Evolutionary conservation across 1,139 yeast species (phyloP).

Genomic region (Yamadazyma trypodendri): DNA sequence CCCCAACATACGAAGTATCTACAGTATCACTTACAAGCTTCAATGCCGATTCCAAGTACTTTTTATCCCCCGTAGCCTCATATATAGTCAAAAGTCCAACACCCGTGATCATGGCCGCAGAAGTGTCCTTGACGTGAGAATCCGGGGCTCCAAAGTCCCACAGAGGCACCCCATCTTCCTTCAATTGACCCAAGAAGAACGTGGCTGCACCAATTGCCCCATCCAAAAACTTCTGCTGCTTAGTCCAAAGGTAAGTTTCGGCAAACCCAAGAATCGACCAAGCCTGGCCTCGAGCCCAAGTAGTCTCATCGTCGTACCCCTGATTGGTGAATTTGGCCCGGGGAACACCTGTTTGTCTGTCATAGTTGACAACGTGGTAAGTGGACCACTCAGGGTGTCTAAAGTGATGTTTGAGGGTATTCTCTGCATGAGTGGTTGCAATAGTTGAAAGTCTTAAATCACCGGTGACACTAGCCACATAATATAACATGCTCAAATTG

Average conservation of each 20-base stretch:
- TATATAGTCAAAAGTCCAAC: conserved; percentile 22
- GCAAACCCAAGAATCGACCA: conserved; percentile 27
- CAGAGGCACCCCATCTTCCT: conserved; percentile 23
- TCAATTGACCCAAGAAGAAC: conserved; percentile 19
- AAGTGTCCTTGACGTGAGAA: conserved; percentile 20
- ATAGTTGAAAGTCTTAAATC: conserved; percentile 21
- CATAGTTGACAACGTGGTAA: conserved; percentile 24
- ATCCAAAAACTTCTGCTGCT: conserved; percentile 19
- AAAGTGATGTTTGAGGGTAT: conserved; percentile 23
- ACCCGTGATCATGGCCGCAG: conserved; percentile 27
- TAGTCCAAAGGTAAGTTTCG: conserved; percentile 22
- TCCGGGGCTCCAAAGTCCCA: conserved; percentile 31
- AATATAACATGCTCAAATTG: conserved; percentile 24
- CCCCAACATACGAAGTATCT: conserved; percentile 7
- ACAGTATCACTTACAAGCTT: conserved; percentile 12
- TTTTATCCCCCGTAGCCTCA: conserved; percentile 15
- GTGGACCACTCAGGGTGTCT: conserved; percentile 22
- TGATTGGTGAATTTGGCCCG: conserved; percentile 23
- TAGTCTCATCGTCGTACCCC: conserved; percentile 24
- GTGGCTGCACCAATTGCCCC: conserved; percentile 20
- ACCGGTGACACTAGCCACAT: conserved; percentile 23
- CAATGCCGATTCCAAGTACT: conserved; percentile 10
- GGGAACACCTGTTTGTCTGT: conserved; percentile 18
- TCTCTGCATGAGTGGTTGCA: conserved; percentile 27
- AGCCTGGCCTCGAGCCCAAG: conserved; percentile 29